A percentile compares a stretch with the other conserved stretches of the same genome.
phyloP scores from a whole-genome alignment of 352 stramenopile species.

The Phytopythium aichiense region DNA sequence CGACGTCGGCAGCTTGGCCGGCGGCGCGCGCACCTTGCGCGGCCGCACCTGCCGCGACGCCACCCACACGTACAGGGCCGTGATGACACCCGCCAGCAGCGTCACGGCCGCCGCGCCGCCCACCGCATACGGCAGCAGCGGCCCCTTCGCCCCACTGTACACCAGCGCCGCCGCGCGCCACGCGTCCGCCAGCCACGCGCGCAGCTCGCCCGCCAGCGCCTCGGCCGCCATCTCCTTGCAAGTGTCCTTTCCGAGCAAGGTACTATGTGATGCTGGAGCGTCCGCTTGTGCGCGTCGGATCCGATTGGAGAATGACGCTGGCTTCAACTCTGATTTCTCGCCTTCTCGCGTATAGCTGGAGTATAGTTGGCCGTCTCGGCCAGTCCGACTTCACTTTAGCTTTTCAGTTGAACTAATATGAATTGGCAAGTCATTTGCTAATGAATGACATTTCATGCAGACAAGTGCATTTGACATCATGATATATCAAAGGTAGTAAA shows the following conservation, averaged over 20 bases:
- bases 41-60: constrained; percentile 74
- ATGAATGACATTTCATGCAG: too few relatives aligned
- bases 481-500: too few relatives aligned
- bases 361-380: neutral
- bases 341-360: neutral
- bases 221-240: constrained; percentile 9
- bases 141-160: constrained; percentile 7
- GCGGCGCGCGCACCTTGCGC: constrained; percentile 30
- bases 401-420: too few relatives aligned
- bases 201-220: neutral
- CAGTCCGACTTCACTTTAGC: too few relatives aligned
- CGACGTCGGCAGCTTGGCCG: constrained; percentile 42
- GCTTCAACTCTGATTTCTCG: constrained; percentile 5
- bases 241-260: neutral
- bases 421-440: too few relatives aligned
- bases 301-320: neutral
- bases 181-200: constrained; percentile 1
- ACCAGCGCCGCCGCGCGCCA: neutral
- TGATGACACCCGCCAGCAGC: constrained; percentile 36
- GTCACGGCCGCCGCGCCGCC: constrained; percentile 42
- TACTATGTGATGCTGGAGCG: neutral
- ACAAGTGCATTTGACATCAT: too few relatives aligned
- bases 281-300: neutral
- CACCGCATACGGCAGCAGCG: constrained; percentile 34
- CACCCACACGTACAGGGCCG: constrained; percentile 75